Evolutionary conservation across 495 filamentous ascomycete genomes (phyloP).

Genomic region (Daldinia vernicosa): DNA sequence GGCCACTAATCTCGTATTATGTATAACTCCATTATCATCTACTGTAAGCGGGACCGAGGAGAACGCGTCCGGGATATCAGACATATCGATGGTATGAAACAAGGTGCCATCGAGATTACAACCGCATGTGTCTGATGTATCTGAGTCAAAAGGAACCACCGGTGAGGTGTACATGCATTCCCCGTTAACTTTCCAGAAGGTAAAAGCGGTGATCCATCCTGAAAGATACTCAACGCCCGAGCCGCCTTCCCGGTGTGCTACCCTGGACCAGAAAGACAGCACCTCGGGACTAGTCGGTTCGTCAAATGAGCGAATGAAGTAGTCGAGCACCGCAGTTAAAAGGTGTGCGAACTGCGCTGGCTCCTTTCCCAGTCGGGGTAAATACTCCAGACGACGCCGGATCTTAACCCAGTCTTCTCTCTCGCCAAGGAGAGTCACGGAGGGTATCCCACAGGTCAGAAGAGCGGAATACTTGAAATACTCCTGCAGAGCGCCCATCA

Average conservation of each 20-base stretch:
- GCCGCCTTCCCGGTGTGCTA: not conserved
- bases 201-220: conserved; percentile 52
- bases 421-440: conserved; percentile 59
- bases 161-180: not conserved
- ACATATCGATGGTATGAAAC: conserved; percentile 2
- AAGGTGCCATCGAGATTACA: conserved; percentile 5
- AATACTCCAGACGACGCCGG: conserved; percentile 46
- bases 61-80: not conserved
- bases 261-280: conserved; percentile 2
- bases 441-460: conserved; percentile 56
- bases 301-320: conserved; percentile 6
- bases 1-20: not conserved
- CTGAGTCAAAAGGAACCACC: not conserved
- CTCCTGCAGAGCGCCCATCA: conserved; percentile 25
- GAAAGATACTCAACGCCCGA: conserved; percentile 38
- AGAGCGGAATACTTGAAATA: conserved; percentile 2
- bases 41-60: not conserved
- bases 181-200: not conserved
- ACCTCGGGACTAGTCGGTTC: conserved; percentile 3
- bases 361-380: conserved; percentile 52
- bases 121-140: not conserved
- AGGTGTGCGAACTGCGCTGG: conserved; percentile 11
- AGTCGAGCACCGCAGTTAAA: not conserved
- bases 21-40: not conserved
- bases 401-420: conserved; percentile 54